Evolutionary conservation across 2,329 filamentous ascomycete species (phyloP).

Genomic region (Paracoccidioides lutzii): DNA sequence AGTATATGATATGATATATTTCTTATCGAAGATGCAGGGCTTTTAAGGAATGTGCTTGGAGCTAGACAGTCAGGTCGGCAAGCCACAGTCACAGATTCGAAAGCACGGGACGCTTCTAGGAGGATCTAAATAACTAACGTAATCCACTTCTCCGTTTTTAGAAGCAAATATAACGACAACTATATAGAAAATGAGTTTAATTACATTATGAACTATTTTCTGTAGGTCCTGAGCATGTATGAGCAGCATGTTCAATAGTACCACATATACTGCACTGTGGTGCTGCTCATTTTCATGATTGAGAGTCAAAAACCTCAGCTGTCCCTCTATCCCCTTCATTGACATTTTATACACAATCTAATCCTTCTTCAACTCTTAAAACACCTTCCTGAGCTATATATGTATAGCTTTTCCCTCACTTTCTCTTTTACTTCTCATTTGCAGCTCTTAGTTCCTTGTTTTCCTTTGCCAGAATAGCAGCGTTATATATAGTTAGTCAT

Average conservation of each 20-base stretch:
- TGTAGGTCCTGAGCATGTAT: neutral
- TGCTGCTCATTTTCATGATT: neutral
- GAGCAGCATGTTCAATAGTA: neutral
- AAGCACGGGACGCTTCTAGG: too few relatives aligned
- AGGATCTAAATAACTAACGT: too few relatives aligned
- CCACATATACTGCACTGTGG: neutral
- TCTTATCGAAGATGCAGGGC: too few relatives aligned
- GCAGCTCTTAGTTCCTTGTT: slow-evolving; percentile 5
- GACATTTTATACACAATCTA: neutral
- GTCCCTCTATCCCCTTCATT: neutral
- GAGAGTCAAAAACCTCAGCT: neutral
- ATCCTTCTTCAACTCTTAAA: slow-evolving; percentile 2
- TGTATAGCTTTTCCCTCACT: slow-evolving; percentile 1
- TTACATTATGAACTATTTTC: neutral
- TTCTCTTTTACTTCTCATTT: slow-evolving; percentile 7
- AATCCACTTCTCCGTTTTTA: neutral
- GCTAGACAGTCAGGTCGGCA: too few relatives aligned
- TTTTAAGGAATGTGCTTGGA: too few relatives aligned
- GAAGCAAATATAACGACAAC: neutral
- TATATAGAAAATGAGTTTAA: neutral
- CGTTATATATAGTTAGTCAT: neutral
- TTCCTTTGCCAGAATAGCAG: slow-evolving; percentile 3
- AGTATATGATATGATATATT: too few relatives aligned
- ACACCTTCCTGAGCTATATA: slow-evolving; percentile 3
- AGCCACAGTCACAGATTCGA: too few relatives aligned